Percentiles rank a stretch among this genome's conserved stretches.
Evolutionary conservation across 2,329 filamentous ascomycete species (phyloP).

Genomic region (Purpureocillium takamizusanense): DNA sequence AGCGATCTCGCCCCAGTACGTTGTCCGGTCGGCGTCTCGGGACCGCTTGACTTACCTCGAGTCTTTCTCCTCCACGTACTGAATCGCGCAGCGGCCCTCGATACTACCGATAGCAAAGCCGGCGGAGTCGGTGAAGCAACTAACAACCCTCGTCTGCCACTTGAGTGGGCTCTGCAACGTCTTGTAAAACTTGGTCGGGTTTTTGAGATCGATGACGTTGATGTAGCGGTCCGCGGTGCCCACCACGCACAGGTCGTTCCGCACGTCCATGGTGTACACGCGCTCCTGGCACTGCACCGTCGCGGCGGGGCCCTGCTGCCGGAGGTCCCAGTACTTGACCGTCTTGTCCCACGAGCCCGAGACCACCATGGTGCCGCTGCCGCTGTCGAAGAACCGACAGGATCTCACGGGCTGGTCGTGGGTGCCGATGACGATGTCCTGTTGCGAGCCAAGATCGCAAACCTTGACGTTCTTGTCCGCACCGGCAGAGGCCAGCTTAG

Average conservation of each 20-base stretch:
- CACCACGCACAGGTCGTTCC: slow-evolving; percentile 79
- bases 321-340: slow-evolving; percentile 81
- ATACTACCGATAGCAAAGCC: slow-evolving; percentile 96
- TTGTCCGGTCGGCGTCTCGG: neutral
- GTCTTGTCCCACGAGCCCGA: slow-evolving; percentile 92
- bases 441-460: slow-evolving; percentile 66
- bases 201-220: slow-evolving; percentile 84
- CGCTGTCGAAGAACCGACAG: slow-evolving; percentile 68
- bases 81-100: slow-evolving; percentile 93
- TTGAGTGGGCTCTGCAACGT: slow-evolving; percentile 91
- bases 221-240: slow-evolving; percentile 94
- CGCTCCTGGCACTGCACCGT: slow-evolving; percentile 63
- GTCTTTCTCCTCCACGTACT: slow-evolving; percentile 97
- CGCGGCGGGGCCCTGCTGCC: slow-evolving; percentile 55
- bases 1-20: neutral
- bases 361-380: slow-evolving; percentile 70
- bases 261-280: slow-evolving; percentile 86
- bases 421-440: slow-evolving; percentile 65
- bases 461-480: slow-evolving; percentile 87
- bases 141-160: slow-evolving; percentile 94
- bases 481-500: slow-evolving; percentile 77
- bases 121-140: slow-evolving; percentile 84
- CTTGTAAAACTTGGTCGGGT: slow-evolving; percentile 90
- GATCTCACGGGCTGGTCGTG: slow-evolving; percentile 78
- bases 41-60: slow-evolving; percentile 47